These are phyloP conservation scores for Acrodontium crateriforme DNA, from an alignment of 2,329 filamentous ascomycete genomes.

Conservation along the genomic window DNA sequence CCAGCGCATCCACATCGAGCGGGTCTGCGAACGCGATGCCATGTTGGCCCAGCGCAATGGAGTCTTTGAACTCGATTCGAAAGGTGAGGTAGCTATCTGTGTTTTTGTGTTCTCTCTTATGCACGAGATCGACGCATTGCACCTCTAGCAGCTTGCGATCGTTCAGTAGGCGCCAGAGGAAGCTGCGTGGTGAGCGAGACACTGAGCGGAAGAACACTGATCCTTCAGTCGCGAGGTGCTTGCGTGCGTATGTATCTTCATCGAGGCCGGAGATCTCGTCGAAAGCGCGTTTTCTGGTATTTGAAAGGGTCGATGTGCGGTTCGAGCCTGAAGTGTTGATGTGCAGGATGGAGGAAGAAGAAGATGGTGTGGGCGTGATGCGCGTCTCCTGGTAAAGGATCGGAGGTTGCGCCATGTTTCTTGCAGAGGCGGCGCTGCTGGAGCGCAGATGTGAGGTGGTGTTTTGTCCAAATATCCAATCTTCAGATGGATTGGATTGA, in stretches of 20 bases:
- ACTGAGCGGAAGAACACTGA: conserved; percentile 74
- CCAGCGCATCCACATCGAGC: conserved; percentile 61
- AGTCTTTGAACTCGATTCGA: conserved; percentile 65
- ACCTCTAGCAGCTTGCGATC: conserved; percentile 69
- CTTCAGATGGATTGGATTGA: no score
- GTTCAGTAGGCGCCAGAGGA: conserved; percentile 82
- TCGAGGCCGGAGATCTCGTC: conserved; percentile 40
- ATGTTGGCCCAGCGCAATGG: conserved; percentile 51
- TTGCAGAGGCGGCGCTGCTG: not conserved
- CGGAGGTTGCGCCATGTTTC: conserved; percentile 8
- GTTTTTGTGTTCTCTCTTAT: conserved; percentile 36
- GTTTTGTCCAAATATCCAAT: no score
- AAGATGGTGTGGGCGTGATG: conserved; percentile 10
- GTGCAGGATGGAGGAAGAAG: conserved; percentile 45
- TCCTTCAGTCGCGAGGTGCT: conserved; percentile 61
- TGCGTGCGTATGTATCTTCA: conserved; percentile 58
- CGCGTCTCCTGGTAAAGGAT: conserved; percentile 17
- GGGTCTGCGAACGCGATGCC: conserved; percentile 76
- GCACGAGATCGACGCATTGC: conserved; percentile 63
- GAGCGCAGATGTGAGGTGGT: no score
- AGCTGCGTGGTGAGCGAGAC: conserved; percentile 64
- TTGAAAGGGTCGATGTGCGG: conserved; percentile 34
- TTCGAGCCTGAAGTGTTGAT: conserved; percentile 48
- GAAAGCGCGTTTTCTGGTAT: conserved; percentile 21
- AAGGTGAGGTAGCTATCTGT: conserved; percentile 49